Evolutionary conservation across 169 alveolate species (phyloP).

Genomic region (Cystoisospora suis): DNA sequence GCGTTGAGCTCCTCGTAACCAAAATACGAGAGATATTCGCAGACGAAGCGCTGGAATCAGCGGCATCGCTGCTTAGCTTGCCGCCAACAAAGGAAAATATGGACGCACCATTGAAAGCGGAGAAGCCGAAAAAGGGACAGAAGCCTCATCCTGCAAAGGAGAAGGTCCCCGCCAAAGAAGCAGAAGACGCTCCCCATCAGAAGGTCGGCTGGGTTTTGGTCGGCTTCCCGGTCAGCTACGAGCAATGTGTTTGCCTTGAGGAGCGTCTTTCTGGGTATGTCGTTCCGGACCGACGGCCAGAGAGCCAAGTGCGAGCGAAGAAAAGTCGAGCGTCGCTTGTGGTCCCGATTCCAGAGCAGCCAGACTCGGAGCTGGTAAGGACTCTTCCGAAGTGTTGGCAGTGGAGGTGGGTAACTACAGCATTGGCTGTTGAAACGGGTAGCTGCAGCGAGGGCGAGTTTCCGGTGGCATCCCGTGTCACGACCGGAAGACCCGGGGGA

Average conservation of each 20-base stretch:
- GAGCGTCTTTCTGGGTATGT: constrained; percentile 23
- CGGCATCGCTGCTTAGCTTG: neutral
- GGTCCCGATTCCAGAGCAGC: constrained; percentile 6
- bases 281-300: neutral
- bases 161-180: neutral
- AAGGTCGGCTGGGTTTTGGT: constrained; percentile 45
- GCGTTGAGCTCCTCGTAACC: neutral
- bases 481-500: no score
- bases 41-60: neutral
- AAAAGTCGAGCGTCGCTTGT: neutral
- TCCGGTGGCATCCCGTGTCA: no score
- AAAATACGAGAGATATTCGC: neutral
- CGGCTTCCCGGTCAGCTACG: constrained; percentile 25
- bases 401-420: no score
- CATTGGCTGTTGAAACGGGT: no score
- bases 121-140: neutral
- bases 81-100: neutral
- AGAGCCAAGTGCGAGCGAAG: neutral
- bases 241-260: constrained; percentile 23
- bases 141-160: neutral
- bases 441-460: no score
- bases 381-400: no score
- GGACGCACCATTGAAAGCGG: neutral
- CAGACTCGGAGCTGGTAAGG: neutral
- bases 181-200: neutral